Conservation (phyloP, 192 early-diverging fungal species). For the Spinellus fusiger region DNA sequence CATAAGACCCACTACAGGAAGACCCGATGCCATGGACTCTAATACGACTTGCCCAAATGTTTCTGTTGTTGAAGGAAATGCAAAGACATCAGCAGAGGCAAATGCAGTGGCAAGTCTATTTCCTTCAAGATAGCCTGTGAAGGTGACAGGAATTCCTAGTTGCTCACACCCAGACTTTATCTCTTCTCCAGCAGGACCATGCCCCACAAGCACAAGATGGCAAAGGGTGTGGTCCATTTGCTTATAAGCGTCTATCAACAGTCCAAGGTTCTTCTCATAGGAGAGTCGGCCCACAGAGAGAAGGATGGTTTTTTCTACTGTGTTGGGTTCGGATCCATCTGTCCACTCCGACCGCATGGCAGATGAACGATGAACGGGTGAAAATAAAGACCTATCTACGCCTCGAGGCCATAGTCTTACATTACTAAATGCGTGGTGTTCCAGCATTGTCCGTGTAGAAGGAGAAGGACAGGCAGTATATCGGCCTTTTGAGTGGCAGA, state of each 20-base stretch:
- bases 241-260: constrained; percentile 26
- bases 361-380: constrained; percentile 13
- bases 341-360: constrained; percentile 23
- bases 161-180: constrained; percentile 12
- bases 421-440: constrained; percentile 24
- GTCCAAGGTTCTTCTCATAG: constrained; percentile 28
- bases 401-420: constrained; percentile 29
- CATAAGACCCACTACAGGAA: constrained; percentile 23
- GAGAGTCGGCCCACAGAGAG: constrained; percentile 33
- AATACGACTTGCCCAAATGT: constrained; percentile 36
- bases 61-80: constrained; percentile 32
- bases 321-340: neutral
- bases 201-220: constrained; percentile 32
- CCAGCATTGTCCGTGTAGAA: constrained; percentile 23
- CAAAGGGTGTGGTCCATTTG: constrained; percentile 23
- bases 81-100: constrained; percentile 34
- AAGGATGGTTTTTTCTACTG: constrained; percentile 16
- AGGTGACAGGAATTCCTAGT: constrained; percentile 21
- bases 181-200: constrained; percentile 26
- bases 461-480: constrained; percentile 30
- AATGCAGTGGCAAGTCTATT: constrained; percentile 22
- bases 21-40: constrained; percentile 29
- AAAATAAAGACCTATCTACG: constrained; percentile 24
- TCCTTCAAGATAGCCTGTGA: constrained; percentile 28
- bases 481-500: constrained; percentile 22